Percentiles rank a stretch among this genome's conserved stretches.
Evolutionary conservation across 768 basidiomycete species (phyloP).

Genomic region (Vararia minispora): DNA sequence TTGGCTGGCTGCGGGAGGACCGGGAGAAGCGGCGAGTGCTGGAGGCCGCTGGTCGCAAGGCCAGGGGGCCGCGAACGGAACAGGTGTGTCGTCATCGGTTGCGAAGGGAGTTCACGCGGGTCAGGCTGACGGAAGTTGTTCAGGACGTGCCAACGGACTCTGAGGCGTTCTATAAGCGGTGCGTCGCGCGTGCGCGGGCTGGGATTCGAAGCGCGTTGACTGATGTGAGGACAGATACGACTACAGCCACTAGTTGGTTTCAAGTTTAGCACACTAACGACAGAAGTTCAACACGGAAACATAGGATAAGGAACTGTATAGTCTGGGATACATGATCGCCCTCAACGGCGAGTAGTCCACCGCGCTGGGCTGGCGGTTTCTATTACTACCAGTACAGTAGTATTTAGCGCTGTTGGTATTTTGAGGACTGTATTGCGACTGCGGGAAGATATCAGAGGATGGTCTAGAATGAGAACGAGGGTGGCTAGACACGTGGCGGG

Average conservation of each 20-base stretch:
- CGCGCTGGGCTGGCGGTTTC: too few species aligned
- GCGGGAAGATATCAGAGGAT: too few species aligned
- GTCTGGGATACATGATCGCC: too few species aligned
- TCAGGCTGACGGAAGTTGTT: too few species aligned
- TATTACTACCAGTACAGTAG: too few species aligned
- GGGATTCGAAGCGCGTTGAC: background rate
- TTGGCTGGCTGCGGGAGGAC: conserved; percentile 85
- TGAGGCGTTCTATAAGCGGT: conserved; percentile 83
- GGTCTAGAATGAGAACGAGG: too few species aligned
- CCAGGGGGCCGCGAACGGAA: conserved; percentile 46
- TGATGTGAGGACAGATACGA: conserved; percentile 30
- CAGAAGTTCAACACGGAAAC: too few species aligned
- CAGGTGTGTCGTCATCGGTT: conserved; percentile 26
- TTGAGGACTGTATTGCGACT: too few species aligned
- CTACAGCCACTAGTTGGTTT: conserved; percentile 25
- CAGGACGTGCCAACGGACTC: conserved; percentile 61
- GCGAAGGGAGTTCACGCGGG: background rate
- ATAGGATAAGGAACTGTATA: too few species aligned
- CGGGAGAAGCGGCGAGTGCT: conserved; percentile 49
- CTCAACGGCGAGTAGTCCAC: too few species aligned
- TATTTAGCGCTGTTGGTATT: too few species aligned
- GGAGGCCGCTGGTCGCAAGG: conserved; percentile 46
- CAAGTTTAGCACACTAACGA: background rate
- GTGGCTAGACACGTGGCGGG: too few species aligned
- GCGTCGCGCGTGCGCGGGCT: conserved; percentile 20